Evolutionary conservation across 1,284 basidiomycete species (phyloP), one percentile per base, ranked within the genome.

Genomic region (Thelephora terrestris): DNA sequence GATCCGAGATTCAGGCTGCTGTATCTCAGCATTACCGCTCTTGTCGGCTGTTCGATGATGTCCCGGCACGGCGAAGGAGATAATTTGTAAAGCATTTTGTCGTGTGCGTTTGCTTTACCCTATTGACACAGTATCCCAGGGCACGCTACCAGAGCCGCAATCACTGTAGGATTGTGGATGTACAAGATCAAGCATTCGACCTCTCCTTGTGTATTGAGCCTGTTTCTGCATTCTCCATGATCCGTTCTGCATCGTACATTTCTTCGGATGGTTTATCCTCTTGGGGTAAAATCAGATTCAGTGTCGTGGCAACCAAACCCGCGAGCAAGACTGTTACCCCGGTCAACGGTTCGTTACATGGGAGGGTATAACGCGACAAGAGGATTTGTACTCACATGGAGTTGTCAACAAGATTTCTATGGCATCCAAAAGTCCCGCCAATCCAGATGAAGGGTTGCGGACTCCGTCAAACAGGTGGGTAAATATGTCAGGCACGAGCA

Each of bases 371-470:
- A 23, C 29, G 4, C 7, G 18, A 10, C 20, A 20, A 36, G 43
- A 12, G 32, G 29, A 20, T 9, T 6, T 18, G 23, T 9, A 36
- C 24, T 21, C 12, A 40, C 38, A 40, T 40, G 38, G 38, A 21
- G 38, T 40, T 9, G 38, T 40, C 43, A 91, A 63, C 14, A 91
- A 65, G 56, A 91, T 91, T 23, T 81, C 81, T 54, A 92, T 88
- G 4, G 81, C 83, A 60, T 83, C 71, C 51, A 92, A 78, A 48
- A 91, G 70, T 1, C 90, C 87, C 50, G 74, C 63, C 7, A 91
- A 64, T 1, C 80, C 85, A 40, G 68, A 71, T 57, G 68, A 81
- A 12, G 77, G 70, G 47, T 72, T 67, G 0, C 62, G 56, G 1
- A 88, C 81, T 9, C 75, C 68, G 38, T 85, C 82, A 54, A 89